Evolutionary conservation across 164 flowering plant genomes (phyloP).

Genomic region (Saururus chinensis): DNA sequence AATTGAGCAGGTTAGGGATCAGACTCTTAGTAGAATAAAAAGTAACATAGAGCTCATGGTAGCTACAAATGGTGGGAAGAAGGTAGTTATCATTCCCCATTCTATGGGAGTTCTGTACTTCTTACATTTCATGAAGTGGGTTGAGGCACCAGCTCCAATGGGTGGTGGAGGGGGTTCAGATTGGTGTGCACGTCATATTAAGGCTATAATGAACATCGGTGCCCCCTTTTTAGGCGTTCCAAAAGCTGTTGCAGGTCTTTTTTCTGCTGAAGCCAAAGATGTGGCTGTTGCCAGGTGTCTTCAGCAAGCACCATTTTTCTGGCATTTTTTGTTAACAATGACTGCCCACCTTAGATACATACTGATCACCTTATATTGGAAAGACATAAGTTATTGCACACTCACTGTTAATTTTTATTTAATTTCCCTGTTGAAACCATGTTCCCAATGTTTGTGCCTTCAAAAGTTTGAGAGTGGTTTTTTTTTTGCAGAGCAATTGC

Average conservation of each 20-base stretch:
- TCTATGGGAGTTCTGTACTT: conserved; percentile 67
- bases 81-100: conserved; percentile 56
- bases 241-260: conserved; percentile 82
- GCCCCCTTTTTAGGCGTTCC: conserved; percentile 98
- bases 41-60: conserved; percentile 63
- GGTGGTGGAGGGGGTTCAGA: conserved; percentile 66
- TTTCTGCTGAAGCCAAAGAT: conserved; percentile 93
- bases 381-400: neutral
- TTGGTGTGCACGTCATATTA: conserved; percentile 57
- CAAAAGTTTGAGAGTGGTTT: neutral
- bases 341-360: neutral
- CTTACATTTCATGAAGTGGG: conserved; percentile 68
- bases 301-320: neutral
- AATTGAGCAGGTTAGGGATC: conserved; percentile 39
- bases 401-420: neutral
- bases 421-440: neutral
- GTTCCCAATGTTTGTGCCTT: neutral
- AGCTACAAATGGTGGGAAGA: conserved; percentile 42
- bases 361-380: neutral
- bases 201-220: conserved; percentile 64
- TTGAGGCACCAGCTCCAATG: conserved; percentile 58
- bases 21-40: conserved; percentile 47
- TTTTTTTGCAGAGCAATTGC: conserved; percentile 66
- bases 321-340: too few relatives aligned
- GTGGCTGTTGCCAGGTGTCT: conserved; percentile 85